phyloP scores from a whole-genome alignment of 306 rosid genomes.

The Cucumis melo region DNA sequence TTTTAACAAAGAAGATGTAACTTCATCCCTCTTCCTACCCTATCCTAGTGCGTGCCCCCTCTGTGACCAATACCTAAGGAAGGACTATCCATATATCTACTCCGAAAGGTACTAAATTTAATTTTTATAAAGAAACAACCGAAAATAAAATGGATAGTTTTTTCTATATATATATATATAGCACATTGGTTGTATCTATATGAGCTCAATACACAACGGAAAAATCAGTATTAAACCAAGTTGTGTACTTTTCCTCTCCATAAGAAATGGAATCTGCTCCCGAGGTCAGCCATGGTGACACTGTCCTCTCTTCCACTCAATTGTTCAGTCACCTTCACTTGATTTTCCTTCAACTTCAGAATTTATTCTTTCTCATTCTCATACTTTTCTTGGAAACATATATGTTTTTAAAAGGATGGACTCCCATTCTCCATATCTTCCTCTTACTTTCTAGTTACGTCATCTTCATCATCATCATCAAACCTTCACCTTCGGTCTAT shows the following conservation, averaged over 20 bases:
- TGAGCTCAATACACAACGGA: no score
- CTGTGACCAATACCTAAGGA: no score
- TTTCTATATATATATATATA: no score
- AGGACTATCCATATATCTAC: no score
- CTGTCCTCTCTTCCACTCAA: not conserved
- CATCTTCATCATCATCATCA: conserved; percentile 22
- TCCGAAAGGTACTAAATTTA: no score
- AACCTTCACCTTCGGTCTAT: conserved; percentile 21
- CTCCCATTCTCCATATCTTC: conserved; percentile 27
- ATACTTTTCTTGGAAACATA: conserved; percentile 13
- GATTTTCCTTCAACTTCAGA: conserved; percentile 13
- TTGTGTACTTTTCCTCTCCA: not conserved
- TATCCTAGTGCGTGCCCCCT: no score
- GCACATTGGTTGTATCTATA: no score
- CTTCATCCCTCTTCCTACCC: no score
- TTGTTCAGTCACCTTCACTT: conserved; percentile 5
- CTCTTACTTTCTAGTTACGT: not conserved
- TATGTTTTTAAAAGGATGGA: conserved; percentile 6
- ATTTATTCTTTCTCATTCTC: conserved; percentile 9
- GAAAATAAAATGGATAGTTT: no score
- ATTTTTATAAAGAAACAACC: no score
- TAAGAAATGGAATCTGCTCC: not conserved
- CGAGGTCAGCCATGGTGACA: not conserved
- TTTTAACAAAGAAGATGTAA: no score
- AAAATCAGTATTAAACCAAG: no score